Evolutionary conservation across 2,329 filamentous ascomycete species (phyloP), one percentile per base, ranked within the genome.

Genomic region (Colletotrichum karsti): DNA sequence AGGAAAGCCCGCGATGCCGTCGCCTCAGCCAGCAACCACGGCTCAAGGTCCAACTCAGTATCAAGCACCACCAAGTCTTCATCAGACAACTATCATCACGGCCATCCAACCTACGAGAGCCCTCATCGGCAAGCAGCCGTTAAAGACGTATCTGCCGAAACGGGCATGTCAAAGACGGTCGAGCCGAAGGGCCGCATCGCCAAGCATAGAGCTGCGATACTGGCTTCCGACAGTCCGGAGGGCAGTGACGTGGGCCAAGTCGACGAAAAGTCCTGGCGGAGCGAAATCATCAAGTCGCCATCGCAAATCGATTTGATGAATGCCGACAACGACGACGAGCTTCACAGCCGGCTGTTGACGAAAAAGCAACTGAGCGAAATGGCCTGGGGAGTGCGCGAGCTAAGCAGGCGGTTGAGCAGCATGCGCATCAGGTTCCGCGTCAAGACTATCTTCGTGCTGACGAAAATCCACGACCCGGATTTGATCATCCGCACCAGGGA

Each of bases 361-460:
- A 98, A 98, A 83, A 94, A 93, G 78, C 94, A 99, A 79, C 85
- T 99, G 44, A 94, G 92, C 13, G 96, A 98, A 74, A 98, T 99
- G 95, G 95, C 95, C 0, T 95, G 95, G 90, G 95, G 95, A 26
- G 96, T 98, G 65, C 87, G 96, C 53, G 94, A 98, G 79, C 83
- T 99, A 66, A 95, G 93, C 30, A 92, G 97, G 75, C 92, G 93
- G 68, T 82, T 98, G 67, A 93, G 93, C 57, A 94, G 91, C 78
- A 91, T 98, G 77, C 89, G 91, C 65, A 85, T 99, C 70, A 93
- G 92, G 77, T 89, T 97, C 72, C 91, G 91, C 59, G 93, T 97
- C 71, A 90, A 89, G 77, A 92, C 89, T 63, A 90, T 99, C 30
- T 97, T 98, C 75, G 82, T 99, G 33, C 83, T 99, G 54, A 97